phyloP scores from a whole-genome alignment of 371 early-diverging fungal species.

The Encephalitozoon hellem region DNA sequence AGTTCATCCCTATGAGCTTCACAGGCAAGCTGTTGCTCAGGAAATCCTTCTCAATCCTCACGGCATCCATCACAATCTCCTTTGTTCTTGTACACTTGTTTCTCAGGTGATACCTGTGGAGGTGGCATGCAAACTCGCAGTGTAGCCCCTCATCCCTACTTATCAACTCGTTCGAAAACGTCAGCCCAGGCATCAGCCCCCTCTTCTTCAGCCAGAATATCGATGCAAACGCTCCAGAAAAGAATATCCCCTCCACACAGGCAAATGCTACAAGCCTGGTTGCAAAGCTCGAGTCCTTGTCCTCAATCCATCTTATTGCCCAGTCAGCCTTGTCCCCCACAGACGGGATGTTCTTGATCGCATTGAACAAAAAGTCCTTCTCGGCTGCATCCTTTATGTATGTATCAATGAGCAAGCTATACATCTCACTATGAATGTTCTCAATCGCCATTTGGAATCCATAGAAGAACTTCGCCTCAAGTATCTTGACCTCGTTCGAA shows the following conservation, averaged over 20 bases:
- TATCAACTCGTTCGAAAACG: conserved; percentile 96
- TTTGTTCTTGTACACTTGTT: conserved; percentile 66
- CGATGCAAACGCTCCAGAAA: conserved; percentile 90
- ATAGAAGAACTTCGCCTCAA: conserved; percentile 94
- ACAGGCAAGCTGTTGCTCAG: conserved; percentile 84
- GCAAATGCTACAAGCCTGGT: conserved; percentile 94
- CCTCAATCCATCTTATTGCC: conserved; percentile 90
- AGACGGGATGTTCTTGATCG: conserved; percentile 88
- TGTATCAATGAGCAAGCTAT: conserved; percentile 90
- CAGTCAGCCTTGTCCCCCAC: conserved; percentile 93
- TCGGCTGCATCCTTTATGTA: conserved; percentile 82
- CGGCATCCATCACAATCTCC: conserved; percentile 75
- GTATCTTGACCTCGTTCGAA: conserved; percentile 86
- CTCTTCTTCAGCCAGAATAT: conserved; percentile 99
- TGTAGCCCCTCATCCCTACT: conserved; percentile 98
- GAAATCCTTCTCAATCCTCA: conserved; percentile 86
- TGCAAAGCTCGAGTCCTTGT: conserved; percentile 73
- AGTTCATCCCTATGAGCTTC: conserved; percentile 93
- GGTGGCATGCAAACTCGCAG: conserved; percentile 93
- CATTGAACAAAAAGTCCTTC: conserved; percentile 81
- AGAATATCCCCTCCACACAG: conserved; percentile 98
- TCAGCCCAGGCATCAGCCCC: conserved; percentile 95
- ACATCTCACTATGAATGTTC: conserved; percentile 97
- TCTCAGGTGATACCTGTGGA: conserved; percentile 74
- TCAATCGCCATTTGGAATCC: conserved; percentile 99